Evolutionary conservation across 23 red algal genomes (phyloP), one percentile per base, ranked within the genome.

Genomic region (Gracilaria gracilis): DNA sequence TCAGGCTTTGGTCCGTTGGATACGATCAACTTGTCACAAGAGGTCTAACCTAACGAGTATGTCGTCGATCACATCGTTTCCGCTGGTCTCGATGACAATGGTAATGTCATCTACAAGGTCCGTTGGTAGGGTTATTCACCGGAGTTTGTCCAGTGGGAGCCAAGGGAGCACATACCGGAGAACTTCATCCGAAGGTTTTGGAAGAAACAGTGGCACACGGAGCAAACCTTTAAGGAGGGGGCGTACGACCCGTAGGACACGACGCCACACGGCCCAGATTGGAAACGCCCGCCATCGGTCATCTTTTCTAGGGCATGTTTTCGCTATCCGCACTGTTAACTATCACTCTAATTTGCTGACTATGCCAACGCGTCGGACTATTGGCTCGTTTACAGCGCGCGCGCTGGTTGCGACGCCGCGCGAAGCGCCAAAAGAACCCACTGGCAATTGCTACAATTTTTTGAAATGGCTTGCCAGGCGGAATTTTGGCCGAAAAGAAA

Each of bases 141-240:
- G 1, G 20, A 24, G 51, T 15, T 25, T 13, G 47, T 61, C 58
- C 27, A 11, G 29, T 59, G 25, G 3, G 54, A 82, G 51, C 0
- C 34, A 0, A 0, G 20, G 2, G 48, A 82, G 39, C 24, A 31
- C 79, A 61, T 82, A 0, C 53, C 3, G 0, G 53, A 64, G 79
- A 82, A 82, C 1, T 82, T 25, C 0, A 46, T 82, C 9, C 54
- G 47, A 31, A 82, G 50, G 61, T 82, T 61, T 39, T 82, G 79
- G 79, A 14, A 61, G 27, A 3, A 17, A 2, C n/a, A 7, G 9
- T 8, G 13, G 5, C 31, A 25, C 3, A 71, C 66, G 66, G 66
- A 71, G 66, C 66, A 25, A 8, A 25, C n/a, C 66, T 36, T 71
- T 35, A 71, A 71, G 27, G 9, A 14, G 9, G 27, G 66, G 13